Base-by-base conservation (phyloP, 257 asterid species). In the Lantana camara region DNA sequence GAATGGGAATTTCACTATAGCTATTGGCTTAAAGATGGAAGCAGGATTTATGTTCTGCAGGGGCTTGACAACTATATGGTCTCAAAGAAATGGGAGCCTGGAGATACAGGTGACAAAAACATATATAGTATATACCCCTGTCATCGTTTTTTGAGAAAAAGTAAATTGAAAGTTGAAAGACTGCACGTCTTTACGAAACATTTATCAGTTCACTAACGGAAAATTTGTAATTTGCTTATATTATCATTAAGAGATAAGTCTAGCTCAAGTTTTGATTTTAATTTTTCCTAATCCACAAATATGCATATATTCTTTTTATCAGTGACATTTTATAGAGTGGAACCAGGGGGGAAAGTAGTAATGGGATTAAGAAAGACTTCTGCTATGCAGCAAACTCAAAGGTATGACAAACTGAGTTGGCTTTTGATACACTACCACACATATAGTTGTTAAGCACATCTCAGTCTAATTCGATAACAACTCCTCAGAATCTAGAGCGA, bases 41-140 rank as follows among this genome's bases (percentile, higher is more conserved):
- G 77, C 71, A 80, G 80, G 78, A 77, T 79, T 67, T 83, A 83
- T 72, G 72, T 78, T 67, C 82, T 85, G 34, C 94, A 88, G 70
- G 96, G 96, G 68, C 85, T 88, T 66, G 73, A 83, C 70, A 89
- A 85, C 57, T 64, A 77, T 70, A 81, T 88, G 82, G 73, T 76
- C 73, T 63, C 85, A 21, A 83, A 83, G 67, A 64, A 71, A 61
- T 88, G 94, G 94, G 85, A 81, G 67, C 71, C 87, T 10, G 96
- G 96, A 1, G 94, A 88, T 75, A 82, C 80, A 73, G 96, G 96
- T 88, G 75, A 35, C 9, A 3, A 35, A 35, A 35, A 35, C 8
- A 2, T 35, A n/a, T n/a, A n/a, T n/a, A n/a, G n/a, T n/a, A n/a
- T n/a, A n/a, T n/a, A n/a, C n/a, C n/a, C n/a, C n/a, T n/a, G n/a